A percentile compares a stretch with the other conserved stretches of the same genome.
Conservation (phyloP, 2,329 filamentous ascomycete species). For the Microsporum ferrugineum region DNA sequence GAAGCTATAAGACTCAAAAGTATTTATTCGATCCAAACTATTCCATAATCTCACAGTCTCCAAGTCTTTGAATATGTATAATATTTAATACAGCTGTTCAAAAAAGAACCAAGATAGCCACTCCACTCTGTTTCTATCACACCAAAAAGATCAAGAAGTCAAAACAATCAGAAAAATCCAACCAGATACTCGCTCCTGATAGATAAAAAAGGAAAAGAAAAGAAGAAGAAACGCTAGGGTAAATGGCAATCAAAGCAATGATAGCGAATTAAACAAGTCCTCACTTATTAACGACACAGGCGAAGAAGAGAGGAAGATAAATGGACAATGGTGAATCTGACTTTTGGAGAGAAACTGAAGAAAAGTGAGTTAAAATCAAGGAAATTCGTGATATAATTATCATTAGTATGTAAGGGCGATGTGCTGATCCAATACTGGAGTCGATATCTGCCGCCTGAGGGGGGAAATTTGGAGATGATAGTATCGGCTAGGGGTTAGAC, state of each 20-base stretch:
- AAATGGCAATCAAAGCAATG: slow-evolving; percentile 3
- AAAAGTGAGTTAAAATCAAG: background rate
- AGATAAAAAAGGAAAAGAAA: slow-evolving; percentile 2
- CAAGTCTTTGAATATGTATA: background rate
- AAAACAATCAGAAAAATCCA: background rate
- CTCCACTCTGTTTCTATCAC: background rate
- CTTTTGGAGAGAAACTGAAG: slow-evolving; percentile 1
- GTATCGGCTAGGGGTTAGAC: background rate
- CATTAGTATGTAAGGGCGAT: slow-evolving; percentile 15
- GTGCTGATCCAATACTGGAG: slow-evolving; percentile 14
- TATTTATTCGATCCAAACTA: too few relatives aligned
- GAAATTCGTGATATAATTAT: slow-evolving; percentile 5
- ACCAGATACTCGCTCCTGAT: background rate
- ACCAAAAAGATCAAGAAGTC: background rate
- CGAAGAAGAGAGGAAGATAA: background rate
- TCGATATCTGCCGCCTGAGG: background rate
- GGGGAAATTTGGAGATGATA: background rate
- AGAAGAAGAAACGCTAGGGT: slow-evolving; percentile 4
- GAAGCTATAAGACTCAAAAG: too few relatives aligned
- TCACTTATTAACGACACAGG: background rate
- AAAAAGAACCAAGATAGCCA: background rate
- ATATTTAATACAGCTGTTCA: background rate
- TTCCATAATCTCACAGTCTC: background rate
- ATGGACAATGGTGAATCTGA: slow-evolving; percentile 5
- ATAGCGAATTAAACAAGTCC: background rate